Percentiles rank a stretch among this genome's conserved stretches.
These are phyloP conservation scores for Penicilliopsis zonata DNA, from an alignment of 495 filamentous ascomycete genomes.

Conservation along the genomic window DNA sequence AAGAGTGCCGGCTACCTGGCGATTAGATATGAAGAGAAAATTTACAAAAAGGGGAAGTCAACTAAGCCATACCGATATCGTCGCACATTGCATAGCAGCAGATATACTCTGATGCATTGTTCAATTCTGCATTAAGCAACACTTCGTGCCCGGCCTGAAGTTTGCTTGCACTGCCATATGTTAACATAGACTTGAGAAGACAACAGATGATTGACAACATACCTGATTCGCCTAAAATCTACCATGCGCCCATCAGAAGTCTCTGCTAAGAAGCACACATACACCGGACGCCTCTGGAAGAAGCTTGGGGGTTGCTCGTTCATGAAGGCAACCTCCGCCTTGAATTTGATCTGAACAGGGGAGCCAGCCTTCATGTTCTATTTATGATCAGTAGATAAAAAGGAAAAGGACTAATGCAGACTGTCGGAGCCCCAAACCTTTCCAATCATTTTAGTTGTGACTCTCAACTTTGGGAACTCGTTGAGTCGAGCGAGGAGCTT, in stretches of 20 bases:
- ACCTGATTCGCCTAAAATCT: slow-evolving; percentile 69
- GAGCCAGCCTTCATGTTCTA: slow-evolving; percentile 27
- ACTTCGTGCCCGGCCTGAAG: slow-evolving; percentile 52
- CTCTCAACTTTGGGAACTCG: slow-evolving; percentile 62
- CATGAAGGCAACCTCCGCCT: slow-evolving; percentile 56
- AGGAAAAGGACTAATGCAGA: no score
- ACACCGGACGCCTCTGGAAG: slow-evolving; percentile 51
- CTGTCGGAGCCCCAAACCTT: slow-evolving; percentile 25
- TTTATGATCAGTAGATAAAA: background rate
- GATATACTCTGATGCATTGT: slow-evolving; percentile 42
- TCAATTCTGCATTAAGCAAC: slow-evolving; percentile 47
- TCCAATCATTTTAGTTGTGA: slow-evolving; percentile 40
- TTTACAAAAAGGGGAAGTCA: slow-evolving; percentile 3
- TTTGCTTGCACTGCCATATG: slow-evolving; percentile 43
- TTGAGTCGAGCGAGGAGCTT: slow-evolving; percentile 51
- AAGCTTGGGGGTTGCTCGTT: slow-evolving; percentile 51
- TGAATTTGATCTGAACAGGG: slow-evolving; percentile 47
- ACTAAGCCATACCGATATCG: slow-evolving; percentile 49
- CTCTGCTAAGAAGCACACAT: slow-evolving; percentile 65
- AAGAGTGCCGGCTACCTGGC: slow-evolving; percentile 57
- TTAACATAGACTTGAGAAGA: slow-evolving; percentile 8
- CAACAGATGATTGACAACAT: background rate
- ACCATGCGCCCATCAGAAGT: slow-evolving; percentile 60
- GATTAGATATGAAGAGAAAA: slow-evolving; percentile 1
- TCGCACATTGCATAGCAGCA: slow-evolving; percentile 75